Evolutionary conservation across 345 rosid species (phyloP), one percentile per base, ranked within the genome.

Genomic region (Zanthoxylum bungeanum): DNA sequence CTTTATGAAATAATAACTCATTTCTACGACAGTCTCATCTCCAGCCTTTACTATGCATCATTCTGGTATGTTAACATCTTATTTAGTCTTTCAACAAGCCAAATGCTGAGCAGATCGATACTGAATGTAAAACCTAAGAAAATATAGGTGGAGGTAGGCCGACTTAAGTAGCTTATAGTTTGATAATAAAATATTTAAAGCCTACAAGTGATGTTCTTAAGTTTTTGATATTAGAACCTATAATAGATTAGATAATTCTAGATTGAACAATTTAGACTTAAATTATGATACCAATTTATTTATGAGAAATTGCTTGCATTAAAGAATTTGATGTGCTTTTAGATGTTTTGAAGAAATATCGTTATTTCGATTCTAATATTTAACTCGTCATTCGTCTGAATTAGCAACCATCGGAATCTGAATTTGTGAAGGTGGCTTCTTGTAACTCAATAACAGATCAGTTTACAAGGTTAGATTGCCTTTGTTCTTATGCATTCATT

Each of bases 401-500:
- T n/a, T n/a, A n/a, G n/a, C n/a, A n/a, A n/a, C 85, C 89, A 11
- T 79, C 65, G 60, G 83, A 86, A 75, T 87, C 93, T 84, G 87
- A 84, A 70, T 77, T 90, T 78, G 86, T 91, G 31, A 89, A 83
- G 82, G 93, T 88, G 81, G 93, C 97, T 82, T 82, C 84, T 47
- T 87, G 89, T 80, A 80, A 83, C 30, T 78, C 97, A 49, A 76
- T 92, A 65, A 79, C 87, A 42, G 97, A 89, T 83, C 84, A 92
- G 24, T 73, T 95, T 30, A 76, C 82, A 61, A 95, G 99, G 98
- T 95, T 24, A 49, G 80, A 4, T 39, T 9, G 37, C 22, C 60
- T 14, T 36, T 25, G 62, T 72, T 58, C 66, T 12, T 69, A 40
- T 37, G 6, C 30, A 46, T 56, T 39, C 39, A 19, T 21, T 66